Evolutionary conservation across 768 basidiomycete species (phyloP).

Genomic region (Boletus fagicola): DNA sequence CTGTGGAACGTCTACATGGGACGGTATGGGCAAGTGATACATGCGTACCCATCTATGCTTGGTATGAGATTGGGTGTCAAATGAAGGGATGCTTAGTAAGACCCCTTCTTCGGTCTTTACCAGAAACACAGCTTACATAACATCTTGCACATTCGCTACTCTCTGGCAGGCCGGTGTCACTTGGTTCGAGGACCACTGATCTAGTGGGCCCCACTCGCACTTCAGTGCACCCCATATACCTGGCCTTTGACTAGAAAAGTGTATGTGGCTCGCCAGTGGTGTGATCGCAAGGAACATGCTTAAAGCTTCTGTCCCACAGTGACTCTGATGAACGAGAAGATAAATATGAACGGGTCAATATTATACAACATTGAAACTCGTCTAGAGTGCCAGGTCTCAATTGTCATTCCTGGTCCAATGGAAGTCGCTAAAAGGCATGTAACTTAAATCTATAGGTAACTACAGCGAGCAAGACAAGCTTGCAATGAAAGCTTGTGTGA

Average conservation of each 20-base stretch:
- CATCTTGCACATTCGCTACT: too few species aligned
- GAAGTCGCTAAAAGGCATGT: background rate
- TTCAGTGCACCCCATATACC: too few species aligned
- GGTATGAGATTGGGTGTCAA: background rate
- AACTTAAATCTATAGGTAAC: background rate
- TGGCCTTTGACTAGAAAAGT: background rate
- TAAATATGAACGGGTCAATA: background rate
- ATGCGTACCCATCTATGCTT: slow-evolving; percentile 26
- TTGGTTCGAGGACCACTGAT: background rate
- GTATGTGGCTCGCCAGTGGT: background rate
- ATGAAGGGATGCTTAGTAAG: background rate
- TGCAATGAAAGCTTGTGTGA: background rate
- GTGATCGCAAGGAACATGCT: background rate
- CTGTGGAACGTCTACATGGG: slow-evolving; percentile 15
- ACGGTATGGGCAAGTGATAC: slow-evolving; percentile 17
- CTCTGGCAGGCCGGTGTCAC: too few species aligned
- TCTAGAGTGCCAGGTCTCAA: background rate
- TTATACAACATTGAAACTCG: background rate
- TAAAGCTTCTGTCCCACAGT: background rate
- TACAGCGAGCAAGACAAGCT: background rate
- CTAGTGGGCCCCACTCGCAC: background rate
- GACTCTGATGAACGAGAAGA: background rate
- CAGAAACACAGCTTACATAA: background rate
- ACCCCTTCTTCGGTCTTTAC: background rate
- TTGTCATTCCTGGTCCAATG: background rate